Evolutionary conservation across 2,329 filamentous ascomycete species (phyloP), one percentile per base, ranked within the genome.

Genomic region (Calonectria leucothoes): DNA sequence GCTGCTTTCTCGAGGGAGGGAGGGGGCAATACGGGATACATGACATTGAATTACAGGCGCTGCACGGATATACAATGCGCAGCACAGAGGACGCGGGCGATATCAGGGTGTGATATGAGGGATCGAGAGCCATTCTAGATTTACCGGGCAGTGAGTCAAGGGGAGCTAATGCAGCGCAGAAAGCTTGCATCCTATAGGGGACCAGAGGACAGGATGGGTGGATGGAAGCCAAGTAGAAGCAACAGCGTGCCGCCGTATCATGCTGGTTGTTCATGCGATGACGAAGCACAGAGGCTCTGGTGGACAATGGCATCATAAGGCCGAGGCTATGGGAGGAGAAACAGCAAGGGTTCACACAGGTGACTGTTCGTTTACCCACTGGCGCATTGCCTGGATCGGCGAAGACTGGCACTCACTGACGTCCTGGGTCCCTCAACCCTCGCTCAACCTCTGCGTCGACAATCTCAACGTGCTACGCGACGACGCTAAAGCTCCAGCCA

Each of bases 151-250:
- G 55, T 15, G n/a, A 59, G 33, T 39, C 55, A 39, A 61, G 25
- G 57, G 57, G 57, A 57, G 57, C 57, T 42, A 61, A 61, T 61
- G 57, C 57, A 39, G 23, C 57, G 23, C 57, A 39, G 57, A 61
- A 61, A 61, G 57, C 57, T 42, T 39, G 33, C 57, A 42, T 39
- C 52, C 52, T 57, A 57, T 57, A 33, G 33, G 52, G 52, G 11
- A 57, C 52, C 48, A 10, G 48, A 23, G 6, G n/a, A n/a, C n/a
- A n/a, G n/a, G n/a, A n/a, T n/a, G n/a, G n/a, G n/a, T n/a, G n/a
- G 48, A 51, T 27, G 48, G 48, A 27, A 51, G 48, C 8, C 23
- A 15, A 51, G 48, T 42, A 42, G 48, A 25, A 35, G 51, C 17
- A 33, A 61, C 25, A 23, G 33, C 33, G 35, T 27, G 33, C 23